Base-by-base conservation (phyloP, 768 basidiomycete genomes). In the Amanita pseudoporphyria region DNA sequence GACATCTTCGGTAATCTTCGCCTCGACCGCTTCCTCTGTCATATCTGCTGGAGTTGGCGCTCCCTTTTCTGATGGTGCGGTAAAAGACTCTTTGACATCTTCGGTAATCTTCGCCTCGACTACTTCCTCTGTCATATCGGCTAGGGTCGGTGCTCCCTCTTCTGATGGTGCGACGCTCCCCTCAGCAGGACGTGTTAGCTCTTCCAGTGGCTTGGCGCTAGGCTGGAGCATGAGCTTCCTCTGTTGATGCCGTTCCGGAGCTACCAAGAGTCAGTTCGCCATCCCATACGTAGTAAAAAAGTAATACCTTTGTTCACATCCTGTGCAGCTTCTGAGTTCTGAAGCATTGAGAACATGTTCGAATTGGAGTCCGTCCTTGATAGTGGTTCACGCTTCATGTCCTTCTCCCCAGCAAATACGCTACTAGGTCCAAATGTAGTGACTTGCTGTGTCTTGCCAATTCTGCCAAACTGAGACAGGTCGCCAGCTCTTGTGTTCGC, bases 341-440 rank as follows among this genome's bases (percentile, higher is more conserved):
- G 76, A 45, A 93, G 82, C 79, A 87, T 84, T 19, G 82, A 83
- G 69, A 92, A 92, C 83, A 91, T 91, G 65, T 92, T 93, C 42
- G 80, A 77, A 52, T 67, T n/a, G n/a, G n/a, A 92, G 57, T 72
- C 79, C n/a, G 82, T 79, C 41, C 90, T 80, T 6, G 88, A 86
- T 7, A 95, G 64, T 3, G 88, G 77, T 55, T 86, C 82, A 6
- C 84, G 76, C 64, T 86, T 83, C 57, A 54, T 63, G 14, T 76
- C 76, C 64, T 87, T 84, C 70, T 82, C 84, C 58, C 75, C 79
- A 37, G 78, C 73, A 64, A 94, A 96, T 19, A 94, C 84, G 53
- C 85, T 86, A 52, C 80, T 78, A 2, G 93, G 90, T 6, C 89
- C 91, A 62, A 96, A 88, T 1, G 81, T 50, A 18, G 49, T 80